Evolutionary conservation across 73 alveolate genomes (phyloP).

Genomic region (Tetrahymena malaccensis): DNA sequence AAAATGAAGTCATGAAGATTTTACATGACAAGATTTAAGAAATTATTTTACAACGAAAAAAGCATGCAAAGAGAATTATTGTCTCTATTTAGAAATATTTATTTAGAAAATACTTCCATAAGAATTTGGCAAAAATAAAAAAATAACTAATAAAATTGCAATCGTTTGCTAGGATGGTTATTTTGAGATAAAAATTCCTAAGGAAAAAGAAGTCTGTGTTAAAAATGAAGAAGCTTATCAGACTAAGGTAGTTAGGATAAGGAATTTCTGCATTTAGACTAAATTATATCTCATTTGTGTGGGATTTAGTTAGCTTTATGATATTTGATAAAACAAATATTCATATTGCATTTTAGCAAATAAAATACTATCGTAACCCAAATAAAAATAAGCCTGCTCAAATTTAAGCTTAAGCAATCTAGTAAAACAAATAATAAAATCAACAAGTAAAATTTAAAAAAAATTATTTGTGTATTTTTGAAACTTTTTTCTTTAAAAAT

Average conservation of each 20-base stretch:
- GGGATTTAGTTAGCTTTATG: background rate
- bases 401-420: background rate
- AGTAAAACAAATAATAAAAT: too few relatives aligned
- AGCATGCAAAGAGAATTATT: background rate
- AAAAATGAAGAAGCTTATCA: background rate
- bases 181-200: background rate
- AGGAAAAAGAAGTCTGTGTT: background rate
- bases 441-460: background rate
- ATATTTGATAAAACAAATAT: background rate
- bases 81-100: background rate
- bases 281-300: background rate
- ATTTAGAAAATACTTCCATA: background rate
- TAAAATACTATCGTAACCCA: background rate
- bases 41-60: background rate
- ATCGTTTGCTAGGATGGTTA: background rate
- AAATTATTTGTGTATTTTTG: background rate
- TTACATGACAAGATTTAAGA: conserved; percentile 1
- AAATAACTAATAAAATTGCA: background rate
- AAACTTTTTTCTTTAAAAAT: background rate
- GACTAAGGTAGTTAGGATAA: background rate
- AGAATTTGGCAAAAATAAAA: background rate
- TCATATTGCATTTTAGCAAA: background rate
- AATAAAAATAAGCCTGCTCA: background rate
- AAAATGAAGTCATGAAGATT: conserved; percentile 1
- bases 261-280: background rate